Conservation (phyloP, 225 moss, liverwort and hornwort genomes). For the Polytrichum commune region DNA sequence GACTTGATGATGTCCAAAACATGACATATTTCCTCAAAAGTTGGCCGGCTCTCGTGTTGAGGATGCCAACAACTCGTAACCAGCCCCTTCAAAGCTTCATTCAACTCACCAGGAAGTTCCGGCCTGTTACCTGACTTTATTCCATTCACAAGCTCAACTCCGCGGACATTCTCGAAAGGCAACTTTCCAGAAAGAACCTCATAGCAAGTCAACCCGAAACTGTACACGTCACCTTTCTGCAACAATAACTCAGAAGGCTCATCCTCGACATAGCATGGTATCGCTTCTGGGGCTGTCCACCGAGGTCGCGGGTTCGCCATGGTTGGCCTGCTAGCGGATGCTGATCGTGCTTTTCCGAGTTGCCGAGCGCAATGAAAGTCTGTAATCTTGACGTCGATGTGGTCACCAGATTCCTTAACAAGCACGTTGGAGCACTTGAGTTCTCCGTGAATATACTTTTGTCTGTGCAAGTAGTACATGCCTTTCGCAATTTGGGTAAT, state of each 20-base stretch:
- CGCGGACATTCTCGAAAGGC: slow-evolving; percentile 2
- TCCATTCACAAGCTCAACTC: neutral
- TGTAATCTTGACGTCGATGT: slow-evolving; percentile 23
- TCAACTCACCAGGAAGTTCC: slow-evolving; percentile 18
- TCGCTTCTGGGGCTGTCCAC: slow-evolving; percentile 29
- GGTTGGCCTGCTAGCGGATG: neutral
- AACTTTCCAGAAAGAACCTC: slow-evolving; percentile 9
- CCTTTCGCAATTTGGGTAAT: slow-evolving; percentile 28
- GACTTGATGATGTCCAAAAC: slow-evolving; percentile 15
- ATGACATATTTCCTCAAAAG: slow-evolving; percentile 10
- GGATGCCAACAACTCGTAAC: slow-evolving; percentile 23
- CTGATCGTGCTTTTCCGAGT: neutral
- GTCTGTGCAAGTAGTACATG: slow-evolving; percentile 30
- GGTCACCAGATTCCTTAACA: slow-evolving; percentile 13
- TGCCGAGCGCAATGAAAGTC: slow-evolving; percentile 15
- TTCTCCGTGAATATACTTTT: slow-evolving; percentile 23
- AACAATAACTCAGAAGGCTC: slow-evolving; percentile 2
- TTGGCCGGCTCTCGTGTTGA: slow-evolving; percentile 8
- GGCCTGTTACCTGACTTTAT: slow-evolving; percentile 15
- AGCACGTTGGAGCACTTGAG: slow-evolving; percentile 39
- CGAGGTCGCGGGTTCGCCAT: slow-evolving; percentile 1
- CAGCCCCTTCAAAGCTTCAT: slow-evolving; percentile 12
- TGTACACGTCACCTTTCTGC: slow-evolving; percentile 9
- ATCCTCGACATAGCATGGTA: neutral
- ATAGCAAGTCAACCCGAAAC: slow-evolving; percentile 13